Evolutionary conservation across 148 eudicot genomes (phyloP).

Genomic region (Rhododendron henanense): DNA sequence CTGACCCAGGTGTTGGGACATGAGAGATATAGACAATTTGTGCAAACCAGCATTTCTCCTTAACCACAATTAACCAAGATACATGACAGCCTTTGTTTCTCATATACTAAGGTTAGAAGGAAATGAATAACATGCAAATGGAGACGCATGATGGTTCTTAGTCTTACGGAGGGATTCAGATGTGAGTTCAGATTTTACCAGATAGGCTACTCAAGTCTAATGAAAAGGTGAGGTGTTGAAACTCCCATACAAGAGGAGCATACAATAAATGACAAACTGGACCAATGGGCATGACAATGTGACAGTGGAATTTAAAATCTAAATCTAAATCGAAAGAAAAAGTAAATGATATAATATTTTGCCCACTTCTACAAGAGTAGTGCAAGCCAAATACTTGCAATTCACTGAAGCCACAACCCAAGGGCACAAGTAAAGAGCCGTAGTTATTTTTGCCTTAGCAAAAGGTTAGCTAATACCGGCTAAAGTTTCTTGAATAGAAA

Average conservation of each 20-base stretch:
- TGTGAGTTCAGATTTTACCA: not conserved
- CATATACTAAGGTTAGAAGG: not conserved
- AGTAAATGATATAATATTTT: not conserved
- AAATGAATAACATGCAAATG: not conserved
- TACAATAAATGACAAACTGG: constrained; percentile 8
- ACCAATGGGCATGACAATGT: not conserved
- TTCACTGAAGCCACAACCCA: not conserved
- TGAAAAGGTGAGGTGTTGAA: not conserved
- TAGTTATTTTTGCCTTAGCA: not conserved
- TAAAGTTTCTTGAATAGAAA: not conserved
- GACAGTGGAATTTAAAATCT: not conserved
- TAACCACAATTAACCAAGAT: not conserved
- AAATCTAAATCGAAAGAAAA: not conserved
- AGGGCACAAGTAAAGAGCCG: not conserved
- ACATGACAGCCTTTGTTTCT: not conserved
- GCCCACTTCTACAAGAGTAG: not conserved
- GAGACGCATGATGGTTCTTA: not conserved
- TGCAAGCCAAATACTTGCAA: not conserved
- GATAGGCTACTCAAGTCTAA: not conserved
- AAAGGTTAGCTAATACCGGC: not conserved
- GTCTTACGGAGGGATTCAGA: not conserved
- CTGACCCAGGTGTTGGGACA: not conserved
- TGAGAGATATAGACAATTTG: not conserved
- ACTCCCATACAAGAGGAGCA: not conserved
- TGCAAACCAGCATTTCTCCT: not conserved